These are phyloP conservation scores for Melastoma candidum DNA, from an alignment of 441 rosid species.

Conservation along the genomic window DNA sequence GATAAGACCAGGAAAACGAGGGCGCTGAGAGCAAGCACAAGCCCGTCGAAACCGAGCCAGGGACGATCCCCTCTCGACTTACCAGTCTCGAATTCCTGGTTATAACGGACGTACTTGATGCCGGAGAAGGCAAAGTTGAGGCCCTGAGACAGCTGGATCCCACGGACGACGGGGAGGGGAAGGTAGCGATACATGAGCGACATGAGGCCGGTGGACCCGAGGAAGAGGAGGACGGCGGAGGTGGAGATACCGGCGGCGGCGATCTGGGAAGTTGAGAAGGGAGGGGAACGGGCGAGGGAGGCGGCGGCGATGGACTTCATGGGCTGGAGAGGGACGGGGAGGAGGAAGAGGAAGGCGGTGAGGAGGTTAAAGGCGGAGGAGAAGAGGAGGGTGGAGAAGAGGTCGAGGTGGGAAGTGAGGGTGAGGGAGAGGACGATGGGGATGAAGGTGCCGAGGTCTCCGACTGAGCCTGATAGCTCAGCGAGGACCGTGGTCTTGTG, in stretches of 20 bases:
- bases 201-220: conserved; percentile 59
- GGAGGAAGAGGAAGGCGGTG: conserved; percentile 60
- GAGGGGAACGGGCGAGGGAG: conserved; percentile 53
- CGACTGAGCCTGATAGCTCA: conserved; percentile 85
- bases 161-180: conserved; percentile 67
- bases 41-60: conserved; percentile 65
- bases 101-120: conserved; percentile 46
- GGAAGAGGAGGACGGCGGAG: conserved; percentile 44
- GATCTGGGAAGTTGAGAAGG: conserved; percentile 47
- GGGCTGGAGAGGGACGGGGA: conserved; percentile 74
- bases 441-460: conserved; percentile 86
- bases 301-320: conserved; percentile 76
- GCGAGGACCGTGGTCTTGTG: conserved; percentile 36
- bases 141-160: conserved; percentile 68
- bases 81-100: conserved; percentile 41
- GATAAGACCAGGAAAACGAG: conserved; percentile 41
- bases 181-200: conserved; percentile 42
- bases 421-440: conserved; percentile 77
- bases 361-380: conserved; percentile 53
- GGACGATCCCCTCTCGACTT: conserved; percentile 39
- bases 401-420: conserved; percentile 60
- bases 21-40: conserved; percentile 40
- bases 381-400: conserved; percentile 62
- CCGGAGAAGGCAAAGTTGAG: conserved; percentile 59
- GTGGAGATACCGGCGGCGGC: conserved; percentile 61